Conservation (phyloP, 2,329 filamentous ascomycete species). For the Xylariaceae sp. region DNA sequence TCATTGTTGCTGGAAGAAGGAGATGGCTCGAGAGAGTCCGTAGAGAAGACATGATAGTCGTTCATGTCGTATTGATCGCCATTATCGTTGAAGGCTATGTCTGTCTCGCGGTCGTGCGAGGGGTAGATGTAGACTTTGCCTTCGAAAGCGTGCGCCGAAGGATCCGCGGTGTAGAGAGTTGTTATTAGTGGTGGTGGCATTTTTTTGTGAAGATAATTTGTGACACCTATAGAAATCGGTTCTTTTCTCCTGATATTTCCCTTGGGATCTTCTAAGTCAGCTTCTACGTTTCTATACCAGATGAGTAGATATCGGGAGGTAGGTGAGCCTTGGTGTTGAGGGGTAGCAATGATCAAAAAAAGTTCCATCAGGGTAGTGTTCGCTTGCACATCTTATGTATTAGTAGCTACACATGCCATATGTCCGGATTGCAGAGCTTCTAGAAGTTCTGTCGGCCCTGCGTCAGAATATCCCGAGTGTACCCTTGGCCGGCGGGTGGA, state of each 20-base stretch:
- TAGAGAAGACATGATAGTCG: slow-evolving; percentile 76
- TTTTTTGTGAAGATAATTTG: slow-evolving; percentile 10
- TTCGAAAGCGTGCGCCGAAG: slow-evolving; percentile 76
- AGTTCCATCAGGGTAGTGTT: too few relatives aligned
- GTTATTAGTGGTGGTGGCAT: slow-evolving; percentile 63
- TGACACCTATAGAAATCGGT: background rate
- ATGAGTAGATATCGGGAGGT: too few relatives aligned
- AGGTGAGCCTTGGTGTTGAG: too few relatives aligned
- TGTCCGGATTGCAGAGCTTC: too few relatives aligned
- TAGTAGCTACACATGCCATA: too few relatives aligned
- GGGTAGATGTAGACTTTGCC: slow-evolving; percentile 74
- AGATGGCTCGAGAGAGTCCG: slow-evolving; percentile 46
- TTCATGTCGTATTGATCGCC: slow-evolving; percentile 82
- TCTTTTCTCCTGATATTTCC: slow-evolving; percentile 3
- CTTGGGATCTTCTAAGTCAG: background rate
- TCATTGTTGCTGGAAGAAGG: too few relatives aligned
- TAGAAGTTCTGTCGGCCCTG: too few relatives aligned
- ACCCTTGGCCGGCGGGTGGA: too few relatives aligned
- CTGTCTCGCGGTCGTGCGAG: slow-evolving; percentile 73
- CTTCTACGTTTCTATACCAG: too few relatives aligned
- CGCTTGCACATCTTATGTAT: too few relatives aligned
- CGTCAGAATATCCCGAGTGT: too few relatives aligned
- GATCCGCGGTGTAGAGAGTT: slow-evolving; percentile 76
- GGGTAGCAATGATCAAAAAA: too few relatives aligned
- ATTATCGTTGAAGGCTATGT: slow-evolving; percentile 75